phyloP scores from a whole-genome alignment of 23 red algal genomes.

The Gracilariopsis chorda region DNA sequence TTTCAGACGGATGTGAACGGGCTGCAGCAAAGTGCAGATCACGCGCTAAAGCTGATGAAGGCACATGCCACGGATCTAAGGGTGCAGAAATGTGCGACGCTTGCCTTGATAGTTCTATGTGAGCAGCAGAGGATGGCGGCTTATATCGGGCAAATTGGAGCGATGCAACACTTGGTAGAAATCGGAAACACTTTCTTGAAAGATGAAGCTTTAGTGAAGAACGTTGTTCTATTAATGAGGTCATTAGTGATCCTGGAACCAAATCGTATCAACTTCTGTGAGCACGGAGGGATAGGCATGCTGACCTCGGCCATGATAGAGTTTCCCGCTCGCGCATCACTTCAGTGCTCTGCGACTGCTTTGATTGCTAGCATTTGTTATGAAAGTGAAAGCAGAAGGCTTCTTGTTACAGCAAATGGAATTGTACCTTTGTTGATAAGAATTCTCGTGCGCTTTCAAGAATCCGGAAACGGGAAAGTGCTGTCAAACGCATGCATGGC shows the following conservation, averaged over 20 bases:
- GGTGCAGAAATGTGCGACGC: neutral
- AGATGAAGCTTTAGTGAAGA: conserved; percentile 7
- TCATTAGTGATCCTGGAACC: neutral
- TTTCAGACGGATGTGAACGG: neutral
- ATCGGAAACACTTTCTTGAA: neutral
- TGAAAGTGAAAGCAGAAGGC: neutral
- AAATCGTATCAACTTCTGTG: conserved; percentile 13
- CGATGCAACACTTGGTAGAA: neutral
- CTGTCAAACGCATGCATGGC: conserved; percentile 40
- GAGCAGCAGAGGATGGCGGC: conserved; percentile 17
- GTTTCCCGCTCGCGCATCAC: neutral
- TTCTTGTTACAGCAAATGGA: neutral
- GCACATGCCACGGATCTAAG: neutral
- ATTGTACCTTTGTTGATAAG: neutral
- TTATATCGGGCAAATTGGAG: neutral
- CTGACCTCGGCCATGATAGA: neutral
- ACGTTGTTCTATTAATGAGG: neutral
- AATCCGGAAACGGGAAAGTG: neutral
- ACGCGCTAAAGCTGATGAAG: neutral
- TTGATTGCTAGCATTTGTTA: conserved; percentile 36
- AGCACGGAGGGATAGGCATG: neutral
- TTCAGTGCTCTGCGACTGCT: neutral
- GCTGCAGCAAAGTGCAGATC: neutral
- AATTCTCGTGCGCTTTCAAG: neutral
- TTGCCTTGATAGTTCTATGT: conserved; percentile 26